phyloP scores from a whole-genome alignment of 441 rosid genomes.

The Theobroma grandiflorum region DNA sequence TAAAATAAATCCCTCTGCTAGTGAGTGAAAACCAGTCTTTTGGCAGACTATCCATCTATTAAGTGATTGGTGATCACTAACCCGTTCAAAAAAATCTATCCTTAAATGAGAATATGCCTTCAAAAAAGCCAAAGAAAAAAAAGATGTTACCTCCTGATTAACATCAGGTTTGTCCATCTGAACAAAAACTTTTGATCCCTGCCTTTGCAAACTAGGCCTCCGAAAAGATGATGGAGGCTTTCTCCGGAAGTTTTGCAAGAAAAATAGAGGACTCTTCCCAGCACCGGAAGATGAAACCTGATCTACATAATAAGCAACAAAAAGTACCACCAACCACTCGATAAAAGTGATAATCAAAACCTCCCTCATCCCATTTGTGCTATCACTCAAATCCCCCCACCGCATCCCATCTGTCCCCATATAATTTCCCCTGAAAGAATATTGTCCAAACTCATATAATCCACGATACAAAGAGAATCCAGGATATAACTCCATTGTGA shows the following conservation, averaged over 20 bases:
- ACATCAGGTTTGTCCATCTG: constrained; percentile 89
- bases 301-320: constrained; percentile 75
- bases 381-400: constrained; percentile 71
- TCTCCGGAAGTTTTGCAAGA: constrained; percentile 54
- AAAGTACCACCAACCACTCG: constrained; percentile 80
- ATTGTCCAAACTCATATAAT: constrained; percentile 82
- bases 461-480: constrained; percentile 93
- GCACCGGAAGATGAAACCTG: constrained; percentile 64
- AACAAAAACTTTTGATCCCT: constrained; percentile 71
- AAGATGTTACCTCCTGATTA: constrained; percentile 74
- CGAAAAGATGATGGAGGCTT: constrained; percentile 45
- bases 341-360: constrained; percentile 71
- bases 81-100: not conserved
- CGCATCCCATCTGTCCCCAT: constrained; percentile 80
- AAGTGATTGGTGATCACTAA: not conserved
- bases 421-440: constrained; percentile 59
- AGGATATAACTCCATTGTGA: constrained; percentile 84
- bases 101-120: constrained; percentile 5
- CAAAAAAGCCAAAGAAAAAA: constrained; percentile 19
- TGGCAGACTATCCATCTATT: not conserved
- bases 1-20: not conserved
- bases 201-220: constrained; percentile 61
- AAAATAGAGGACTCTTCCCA: constrained; percentile 69
- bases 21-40: not conserved
- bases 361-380: constrained; percentile 75